Conservation (phyloP, 2,329 filamentous ascomycete genomes). For the Exserohilum turcica region DNA sequence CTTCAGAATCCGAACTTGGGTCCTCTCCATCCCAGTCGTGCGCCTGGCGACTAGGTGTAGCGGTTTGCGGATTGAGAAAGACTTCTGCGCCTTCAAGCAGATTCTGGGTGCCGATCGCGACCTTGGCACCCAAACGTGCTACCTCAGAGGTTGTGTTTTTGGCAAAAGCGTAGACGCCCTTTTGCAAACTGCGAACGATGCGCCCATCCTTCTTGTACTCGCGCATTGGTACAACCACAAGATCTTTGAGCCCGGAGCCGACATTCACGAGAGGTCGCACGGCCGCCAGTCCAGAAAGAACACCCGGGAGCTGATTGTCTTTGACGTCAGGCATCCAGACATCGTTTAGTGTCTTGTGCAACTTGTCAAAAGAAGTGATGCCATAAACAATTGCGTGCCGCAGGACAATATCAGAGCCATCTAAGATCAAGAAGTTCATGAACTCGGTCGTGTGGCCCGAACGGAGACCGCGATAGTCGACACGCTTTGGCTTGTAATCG, state of each 20-base stretch:
- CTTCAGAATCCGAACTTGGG: slow-evolving; percentile 68
- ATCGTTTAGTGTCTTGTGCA: slow-evolving; percentile 89
- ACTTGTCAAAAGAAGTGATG: slow-evolving; percentile 83
- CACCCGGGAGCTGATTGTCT: slow-evolving; percentile 82
- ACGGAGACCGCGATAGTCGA: slow-evolving; percentile 89
- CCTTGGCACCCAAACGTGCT: slow-evolving; percentile 91
- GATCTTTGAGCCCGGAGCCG: slow-evolving; percentile 80
- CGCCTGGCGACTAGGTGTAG: slow-evolving; percentile 25
- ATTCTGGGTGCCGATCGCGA: slow-evolving; percentile 94
- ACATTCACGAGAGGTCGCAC: slow-evolving; percentile 92
- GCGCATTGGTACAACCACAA: slow-evolving; percentile 85
- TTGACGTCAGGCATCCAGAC: slow-evolving; percentile 97
- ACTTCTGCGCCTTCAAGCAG: slow-evolving; percentile 87
- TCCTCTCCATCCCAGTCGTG: slow-evolving; percentile 59
- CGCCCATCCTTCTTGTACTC: slow-evolving; percentile 96
- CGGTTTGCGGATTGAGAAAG: slow-evolving; percentile 61
- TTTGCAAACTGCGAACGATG: slow-evolving; percentile 87
- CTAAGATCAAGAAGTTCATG: slow-evolving; percentile 96
- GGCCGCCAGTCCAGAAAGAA: slow-evolving; percentile 86
- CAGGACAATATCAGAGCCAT: slow-evolving; percentile 83
- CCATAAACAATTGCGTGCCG: slow-evolving; percentile 92
- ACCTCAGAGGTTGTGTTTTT: slow-evolving; percentile 92
- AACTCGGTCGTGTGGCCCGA: slow-evolving; percentile 96
- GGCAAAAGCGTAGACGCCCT: slow-evolving; percentile 87
- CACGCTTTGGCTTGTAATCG: slow-evolving; percentile 98